phyloP scores from a whole-genome alignment of 2,329 filamentous ascomycete species.

The Sphaerostilbella broomeana region DNA sequence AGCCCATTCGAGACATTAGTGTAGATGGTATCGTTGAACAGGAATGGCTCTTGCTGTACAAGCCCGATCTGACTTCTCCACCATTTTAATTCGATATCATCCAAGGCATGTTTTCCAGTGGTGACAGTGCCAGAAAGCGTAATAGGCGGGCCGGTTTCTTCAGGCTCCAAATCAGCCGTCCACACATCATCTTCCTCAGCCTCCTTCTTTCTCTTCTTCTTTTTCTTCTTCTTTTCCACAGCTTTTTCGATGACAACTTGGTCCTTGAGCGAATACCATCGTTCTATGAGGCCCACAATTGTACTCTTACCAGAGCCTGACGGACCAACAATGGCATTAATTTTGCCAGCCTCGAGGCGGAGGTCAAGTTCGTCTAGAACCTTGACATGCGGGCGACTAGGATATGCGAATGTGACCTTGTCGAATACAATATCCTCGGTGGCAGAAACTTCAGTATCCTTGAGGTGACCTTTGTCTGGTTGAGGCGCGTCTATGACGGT shows the following conservation, averaged over 20 bases:
- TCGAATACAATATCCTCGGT: constrained; percentile 43
- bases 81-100: constrained; percentile 56
- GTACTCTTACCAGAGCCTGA: constrained; percentile 71
- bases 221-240: constrained; percentile 41
- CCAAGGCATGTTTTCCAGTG: constrained; percentile 47
- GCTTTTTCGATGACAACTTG: constrained; percentile 46
- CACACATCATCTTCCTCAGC: constrained; percentile 24
- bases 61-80: constrained; percentile 58
- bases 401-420: constrained; percentile 67
- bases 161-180: constrained; percentile 24
- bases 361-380: constrained; percentile 56
- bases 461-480: constrained; percentile 30
- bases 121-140: constrained; percentile 41
- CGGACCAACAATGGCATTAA: constrained; percentile 67
- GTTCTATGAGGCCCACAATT: constrained; percentile 62
- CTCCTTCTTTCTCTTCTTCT: constrained; percentile 33
- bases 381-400: constrained; percentile 56
- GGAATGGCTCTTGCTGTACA: constrained; percentile 61
- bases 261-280: constrained; percentile 61
- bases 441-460: constrained; percentile 32
- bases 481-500: constrained; percentile 45
- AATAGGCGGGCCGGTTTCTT: constrained; percentile 37
- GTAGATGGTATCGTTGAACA: constrained; percentile 60
- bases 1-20: constrained; percentile 57
- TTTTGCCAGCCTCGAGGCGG: constrained; percentile 55